A percentile compares a stretch with the other conserved stretches of the same genome.
Conservation (phyloP, 176 grass and related monocot genomes). For the Juncus inflexus region DNA sequence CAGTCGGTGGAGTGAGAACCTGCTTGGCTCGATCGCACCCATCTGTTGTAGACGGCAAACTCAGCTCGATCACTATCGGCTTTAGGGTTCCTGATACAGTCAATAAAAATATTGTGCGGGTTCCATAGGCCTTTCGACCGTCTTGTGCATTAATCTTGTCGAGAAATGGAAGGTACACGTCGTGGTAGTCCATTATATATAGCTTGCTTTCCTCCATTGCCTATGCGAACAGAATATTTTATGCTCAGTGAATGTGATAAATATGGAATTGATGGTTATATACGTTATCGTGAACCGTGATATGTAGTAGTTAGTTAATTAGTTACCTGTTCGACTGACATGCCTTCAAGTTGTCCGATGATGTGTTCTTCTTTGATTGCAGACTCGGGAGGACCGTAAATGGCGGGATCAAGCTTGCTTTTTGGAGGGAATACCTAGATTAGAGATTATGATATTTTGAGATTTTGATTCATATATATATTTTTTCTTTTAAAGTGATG, state of each 20-base stretch:
- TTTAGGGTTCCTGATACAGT: conserved; percentile 61
- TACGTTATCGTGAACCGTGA: not conserved
- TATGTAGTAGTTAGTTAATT: not conserved
- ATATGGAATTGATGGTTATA: no score
- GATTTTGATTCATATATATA: not conserved
- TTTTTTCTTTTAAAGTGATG: not conserved
- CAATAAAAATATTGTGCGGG: conserved; percentile 83
- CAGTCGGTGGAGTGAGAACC: conserved; percentile 75
- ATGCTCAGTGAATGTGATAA: no score
- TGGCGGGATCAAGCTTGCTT: conserved; percentile 72
- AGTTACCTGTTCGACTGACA: conserved; percentile 66
- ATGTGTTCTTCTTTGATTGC: conserved; percentile 89
- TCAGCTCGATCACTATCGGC: conserved; percentile 84
- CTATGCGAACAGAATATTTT: conserved; percentile 19
- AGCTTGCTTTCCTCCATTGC: conserved; percentile 56
- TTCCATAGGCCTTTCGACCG: conserved; percentile 86
- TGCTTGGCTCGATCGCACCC: conserved; percentile 65
- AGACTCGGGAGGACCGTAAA: conserved; percentile 77
- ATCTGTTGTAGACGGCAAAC: conserved; percentile 52
- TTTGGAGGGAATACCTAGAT: conserved; percentile 67
- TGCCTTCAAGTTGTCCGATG: conserved; percentile 62
- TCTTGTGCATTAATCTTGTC: conserved; percentile 78
- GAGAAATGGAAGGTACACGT: conserved; percentile 78
- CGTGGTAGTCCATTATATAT: conserved; percentile 87
- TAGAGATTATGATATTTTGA: not conserved